Conservation (phyloP, 1,139 yeast species). For the Suhomyces bribrorum region DNA sequence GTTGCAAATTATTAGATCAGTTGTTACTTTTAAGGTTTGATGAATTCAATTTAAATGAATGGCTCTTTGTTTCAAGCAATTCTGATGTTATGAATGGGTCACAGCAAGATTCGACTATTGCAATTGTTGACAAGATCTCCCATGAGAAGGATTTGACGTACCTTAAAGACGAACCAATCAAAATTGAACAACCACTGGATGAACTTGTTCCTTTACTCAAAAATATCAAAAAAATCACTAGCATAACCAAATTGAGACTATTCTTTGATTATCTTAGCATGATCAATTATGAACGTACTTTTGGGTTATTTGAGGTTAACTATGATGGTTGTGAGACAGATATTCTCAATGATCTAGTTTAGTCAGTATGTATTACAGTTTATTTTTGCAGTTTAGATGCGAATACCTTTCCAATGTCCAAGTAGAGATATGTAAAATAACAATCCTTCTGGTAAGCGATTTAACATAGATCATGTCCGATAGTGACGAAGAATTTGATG, state of each 20-base stretch:
- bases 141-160: constrained; percentile 40
- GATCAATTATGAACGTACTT: constrained; percentile 71
- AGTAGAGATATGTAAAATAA: too few relatives aligned
- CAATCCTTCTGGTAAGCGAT: too few relatives aligned
- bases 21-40: constrained; percentile 67
- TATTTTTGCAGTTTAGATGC: not conserved
- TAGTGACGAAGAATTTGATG: constrained; percentile 22
- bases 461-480: constrained; percentile 5
- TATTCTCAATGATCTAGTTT: constrained; percentile 46
- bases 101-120: constrained; percentile 32
- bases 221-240: constrained; percentile 45
- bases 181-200: constrained; percentile 24
- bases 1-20: constrained; percentile 78
- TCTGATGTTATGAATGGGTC: constrained; percentile 59
- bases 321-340: constrained; percentile 52
- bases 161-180: constrained; percentile 36
- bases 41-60: constrained; percentile 78
- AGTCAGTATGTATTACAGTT: not conserved
- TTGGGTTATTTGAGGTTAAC: constrained; percentile 56
- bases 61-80: constrained; percentile 80
- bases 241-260: constrained; percentile 56
- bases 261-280: constrained; percentile 75
- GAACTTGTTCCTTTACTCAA: constrained; percentile 47
- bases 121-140: constrained; percentile 53
- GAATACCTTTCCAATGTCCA: not conserved